Evolutionary conservation across 495 filamentous ascomycete species (phyloP).

Genomic region (Trichocladium antarcticum): DNA sequence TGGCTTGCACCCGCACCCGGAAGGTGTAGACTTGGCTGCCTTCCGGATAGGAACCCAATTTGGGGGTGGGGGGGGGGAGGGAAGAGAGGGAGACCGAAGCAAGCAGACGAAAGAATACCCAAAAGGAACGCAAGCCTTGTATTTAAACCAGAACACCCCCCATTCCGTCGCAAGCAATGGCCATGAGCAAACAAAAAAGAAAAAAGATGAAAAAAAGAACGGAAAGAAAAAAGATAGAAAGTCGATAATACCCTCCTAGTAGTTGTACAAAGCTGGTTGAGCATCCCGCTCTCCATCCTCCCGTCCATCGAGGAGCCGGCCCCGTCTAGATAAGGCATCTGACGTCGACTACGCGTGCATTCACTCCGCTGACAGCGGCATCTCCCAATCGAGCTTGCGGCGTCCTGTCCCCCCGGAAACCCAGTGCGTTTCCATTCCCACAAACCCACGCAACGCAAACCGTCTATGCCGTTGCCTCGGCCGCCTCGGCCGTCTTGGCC

Average conservation of each 20-base stretch:
- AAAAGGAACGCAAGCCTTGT: constrained; percentile 7
- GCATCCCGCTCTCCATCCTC: not conserved
- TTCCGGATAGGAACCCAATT: not conserved
- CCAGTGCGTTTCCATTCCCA: not conserved
- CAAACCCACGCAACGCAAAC: not conserved
- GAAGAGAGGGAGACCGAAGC: not conserved
- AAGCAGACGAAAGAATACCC: constrained; percentile 1
- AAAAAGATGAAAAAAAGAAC: constrained; percentile 2
- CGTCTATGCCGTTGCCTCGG: constrained; percentile 20
- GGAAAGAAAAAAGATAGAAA: too few relatives aligned
- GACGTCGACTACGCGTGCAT: too few relatives aligned
- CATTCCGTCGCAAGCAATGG: constrained; percentile 2
- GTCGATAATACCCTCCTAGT: not conserved
- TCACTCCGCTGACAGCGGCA: too few relatives aligned
- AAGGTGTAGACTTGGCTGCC: too few relatives aligned
- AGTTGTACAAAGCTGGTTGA: constrained; percentile 14
- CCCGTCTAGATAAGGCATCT: too few relatives aligned
- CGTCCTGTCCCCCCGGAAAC: not conserved
- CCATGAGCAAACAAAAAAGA: not conserved
- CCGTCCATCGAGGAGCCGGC: not conserved
- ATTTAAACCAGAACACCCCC: constrained; percentile 16
- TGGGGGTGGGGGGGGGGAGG: too few relatives aligned
- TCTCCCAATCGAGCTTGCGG: too few relatives aligned
- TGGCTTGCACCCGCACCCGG: too few relatives aligned
- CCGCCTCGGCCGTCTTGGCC: constrained; percentile 18